A percentile compares a stretch with the other conserved stretches of the same genome.
Evolutionary conservation across 2,329 filamentous ascomycete genomes (phyloP).

Genomic region (Zasmidium angulare): DNA sequence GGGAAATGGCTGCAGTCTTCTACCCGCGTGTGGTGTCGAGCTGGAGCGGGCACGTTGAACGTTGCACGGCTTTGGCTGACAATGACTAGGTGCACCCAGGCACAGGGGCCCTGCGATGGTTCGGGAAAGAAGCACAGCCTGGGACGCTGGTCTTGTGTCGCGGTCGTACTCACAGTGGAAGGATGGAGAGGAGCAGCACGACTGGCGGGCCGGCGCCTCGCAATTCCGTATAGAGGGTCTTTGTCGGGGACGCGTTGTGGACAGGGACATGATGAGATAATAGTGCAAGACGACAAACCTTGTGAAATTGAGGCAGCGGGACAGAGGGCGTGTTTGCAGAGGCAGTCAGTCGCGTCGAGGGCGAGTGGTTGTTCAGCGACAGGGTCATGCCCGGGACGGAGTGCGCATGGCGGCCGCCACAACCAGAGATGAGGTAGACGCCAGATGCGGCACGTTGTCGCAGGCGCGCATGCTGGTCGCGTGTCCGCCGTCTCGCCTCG

Average conservation of each 20-base stretch:
- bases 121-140: conserved; percentile 6
- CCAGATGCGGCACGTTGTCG: background rate
- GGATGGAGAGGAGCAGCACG: no score
- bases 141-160: conserved; percentile 11
- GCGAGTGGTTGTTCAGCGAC: conserved; percentile 1
- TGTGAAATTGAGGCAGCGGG: conserved; percentile 9
- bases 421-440: background rate
- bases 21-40: conserved; percentile 10
- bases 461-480: background rate
- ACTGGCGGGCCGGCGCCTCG: no score
- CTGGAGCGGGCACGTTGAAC: conserved; percentile 14
- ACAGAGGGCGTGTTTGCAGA: background rate
- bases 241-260: background rate
- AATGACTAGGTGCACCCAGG: conserved; percentile 5
- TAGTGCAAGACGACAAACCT: conserved; percentile 12
- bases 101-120: conserved; percentile 11
- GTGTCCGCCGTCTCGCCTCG: background rate
- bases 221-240: no score
- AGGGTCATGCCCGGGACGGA: background rate
- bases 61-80: conserved; percentile 20
- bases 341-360: background rate
- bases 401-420: background rate
- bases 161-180: no score
- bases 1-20: conserved; percentile 22
- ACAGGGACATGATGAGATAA: conserved; percentile 1